A percentile compares a stretch with the other conserved stretches of the same genome.
phyloP scores from a whole-genome alignment of 805 yeast species.

The Torulaspora indica region DNA sequence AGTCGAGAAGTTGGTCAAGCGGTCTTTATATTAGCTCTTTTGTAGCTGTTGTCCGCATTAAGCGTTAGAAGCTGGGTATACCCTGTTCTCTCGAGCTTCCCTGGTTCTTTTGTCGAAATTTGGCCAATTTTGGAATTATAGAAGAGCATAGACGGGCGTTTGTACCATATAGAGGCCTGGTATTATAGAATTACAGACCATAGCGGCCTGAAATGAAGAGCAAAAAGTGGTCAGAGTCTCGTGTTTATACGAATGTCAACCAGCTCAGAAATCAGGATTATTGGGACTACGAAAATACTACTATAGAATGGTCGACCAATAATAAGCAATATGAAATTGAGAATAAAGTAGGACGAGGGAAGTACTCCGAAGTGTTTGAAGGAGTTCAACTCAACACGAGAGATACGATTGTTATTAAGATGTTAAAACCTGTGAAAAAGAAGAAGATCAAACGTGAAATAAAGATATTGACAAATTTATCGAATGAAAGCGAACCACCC shows the following conservation, averaged over 20 bases:
- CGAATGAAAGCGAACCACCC: constrained; percentile 38
- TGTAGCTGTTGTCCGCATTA: background rate
- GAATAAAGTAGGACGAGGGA: constrained; percentile 84
- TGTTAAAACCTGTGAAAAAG: constrained; percentile 85
- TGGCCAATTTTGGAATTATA: background rate
- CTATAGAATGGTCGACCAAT: constrained; percentile 57
- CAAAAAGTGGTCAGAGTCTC: constrained; percentile 43
- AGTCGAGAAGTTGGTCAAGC: background rate
- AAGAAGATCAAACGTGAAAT: constrained; percentile 90
- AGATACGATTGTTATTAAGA: constrained; percentile 74
- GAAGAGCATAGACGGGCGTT: background rate
- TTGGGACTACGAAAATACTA: constrained; percentile 78
- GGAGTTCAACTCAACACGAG: constrained; percentile 67
- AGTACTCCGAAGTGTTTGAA: constrained; percentile 90
- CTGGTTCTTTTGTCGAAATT: background rate
- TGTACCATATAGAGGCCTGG: background rate
- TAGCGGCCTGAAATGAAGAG: constrained; percentile 26
- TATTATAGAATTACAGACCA: background rate
- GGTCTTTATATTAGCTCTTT: background rate
- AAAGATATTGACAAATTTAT: constrained; percentile 75
- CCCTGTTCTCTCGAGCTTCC: background rate
- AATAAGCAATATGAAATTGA: constrained; percentile 66
- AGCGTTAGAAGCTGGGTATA: background rate
- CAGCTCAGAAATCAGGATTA: constrained; percentile 61
- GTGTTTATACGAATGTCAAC: constrained; percentile 75